A percentile compares a stretch with the other conserved stretches of the same genome.
These are phyloP conservation scores for Cicer yamashitae DNA, from an alignment of 306 rosid species.

Conservation along the genomic window DNA sequence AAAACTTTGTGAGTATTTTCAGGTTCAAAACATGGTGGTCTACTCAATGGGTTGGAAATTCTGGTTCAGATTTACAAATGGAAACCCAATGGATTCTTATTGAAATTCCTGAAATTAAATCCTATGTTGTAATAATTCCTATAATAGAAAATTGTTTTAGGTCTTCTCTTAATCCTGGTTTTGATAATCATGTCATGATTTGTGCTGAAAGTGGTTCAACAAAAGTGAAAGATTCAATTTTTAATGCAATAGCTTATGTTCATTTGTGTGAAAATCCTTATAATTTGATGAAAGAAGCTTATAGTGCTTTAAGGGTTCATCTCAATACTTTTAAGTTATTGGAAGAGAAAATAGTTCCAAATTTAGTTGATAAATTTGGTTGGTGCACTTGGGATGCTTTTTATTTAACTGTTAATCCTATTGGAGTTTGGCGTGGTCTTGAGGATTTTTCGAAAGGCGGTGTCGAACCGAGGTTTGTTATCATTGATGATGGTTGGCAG, in stretches of 20 bases:
- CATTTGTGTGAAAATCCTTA: constrained; percentile 79
- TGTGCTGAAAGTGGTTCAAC: constrained; percentile 84
- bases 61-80: constrained; percentile 86
- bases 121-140: constrained; percentile 70
- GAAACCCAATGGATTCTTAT: constrained; percentile 87
- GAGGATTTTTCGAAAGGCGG: constrained; percentile 68
- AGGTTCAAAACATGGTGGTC: constrained; percentile 99
- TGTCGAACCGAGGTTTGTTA: constrained; percentile 69
- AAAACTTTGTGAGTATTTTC: constrained; percentile 71
- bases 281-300: constrained; percentile 80
- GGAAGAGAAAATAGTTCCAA: constrained; percentile 76
- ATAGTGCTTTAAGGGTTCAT: constrained; percentile 71
- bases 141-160: constrained; percentile 70
- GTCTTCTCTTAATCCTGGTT: constrained; percentile 76
- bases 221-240: constrained; percentile 55
- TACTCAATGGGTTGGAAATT: constrained; percentile 83
- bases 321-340: constrained; percentile 69
- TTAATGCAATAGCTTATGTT: constrained; percentile 65
- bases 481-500: constrained; percentile 94
- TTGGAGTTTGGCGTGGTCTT: constrained; percentile 70
- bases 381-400: constrained; percentile 99
- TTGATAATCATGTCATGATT: constrained; percentile 65
- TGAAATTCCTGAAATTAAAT: constrained; percentile 68
- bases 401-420: constrained; percentile 72
- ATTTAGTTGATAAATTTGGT: constrained; percentile 71